These are phyloP conservation scores for Penicillium soppii DNA, from an alignment of 495 filamentous ascomycete genomes.

Conservation along the genomic window DNA sequence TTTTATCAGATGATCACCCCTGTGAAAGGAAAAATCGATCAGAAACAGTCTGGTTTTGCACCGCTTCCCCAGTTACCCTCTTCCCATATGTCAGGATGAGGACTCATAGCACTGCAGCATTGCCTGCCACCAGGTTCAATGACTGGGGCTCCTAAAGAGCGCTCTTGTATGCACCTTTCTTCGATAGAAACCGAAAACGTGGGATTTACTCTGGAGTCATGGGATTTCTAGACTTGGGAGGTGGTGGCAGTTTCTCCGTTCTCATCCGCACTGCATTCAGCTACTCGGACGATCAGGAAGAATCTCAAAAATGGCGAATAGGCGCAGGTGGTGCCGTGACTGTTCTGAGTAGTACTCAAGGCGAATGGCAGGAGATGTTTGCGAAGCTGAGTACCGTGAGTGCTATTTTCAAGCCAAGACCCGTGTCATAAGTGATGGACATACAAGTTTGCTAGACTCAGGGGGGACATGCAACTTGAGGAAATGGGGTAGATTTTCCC, in stretches of 20 bases:
- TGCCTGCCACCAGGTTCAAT: constrained; percentile 87
- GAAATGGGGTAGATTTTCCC: too few species aligned
- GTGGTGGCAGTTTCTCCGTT: constrained; percentile 84
- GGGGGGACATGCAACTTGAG: too few species aligned
- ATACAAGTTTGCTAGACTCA: too few species aligned
- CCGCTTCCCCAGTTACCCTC: constrained; percentile 33
- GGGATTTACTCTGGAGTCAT: constrained; percentile 86
- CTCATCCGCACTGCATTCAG: constrained; percentile 77
- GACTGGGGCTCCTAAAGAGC: constrained; percentile 93
- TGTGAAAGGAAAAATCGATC: constrained; percentile 65
- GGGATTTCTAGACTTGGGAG: constrained; percentile 84
- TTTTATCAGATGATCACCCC: constrained; percentile 90
- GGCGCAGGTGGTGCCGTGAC: constrained; percentile 91
- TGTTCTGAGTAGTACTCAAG: constrained; percentile 68
- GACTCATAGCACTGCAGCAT: constrained; percentile 72
- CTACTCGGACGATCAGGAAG: constrained; percentile 30
- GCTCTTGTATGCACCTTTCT: constrained; percentile 78
- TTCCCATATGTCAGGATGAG: constrained; percentile 46
- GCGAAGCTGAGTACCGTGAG: constrained; percentile 72
- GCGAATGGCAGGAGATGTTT: constrained; percentile 89
- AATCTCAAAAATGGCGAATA: constrained; percentile 67
- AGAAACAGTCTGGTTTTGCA: constrained; percentile 33
- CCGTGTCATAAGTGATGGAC: too few species aligned
- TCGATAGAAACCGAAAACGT: constrained; percentile 63
- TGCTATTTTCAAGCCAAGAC: constrained; percentile 46